Conservation (phyloP, 2,329 filamentous ascomycete species). For the Raffaelea ambrosiae region DNA sequence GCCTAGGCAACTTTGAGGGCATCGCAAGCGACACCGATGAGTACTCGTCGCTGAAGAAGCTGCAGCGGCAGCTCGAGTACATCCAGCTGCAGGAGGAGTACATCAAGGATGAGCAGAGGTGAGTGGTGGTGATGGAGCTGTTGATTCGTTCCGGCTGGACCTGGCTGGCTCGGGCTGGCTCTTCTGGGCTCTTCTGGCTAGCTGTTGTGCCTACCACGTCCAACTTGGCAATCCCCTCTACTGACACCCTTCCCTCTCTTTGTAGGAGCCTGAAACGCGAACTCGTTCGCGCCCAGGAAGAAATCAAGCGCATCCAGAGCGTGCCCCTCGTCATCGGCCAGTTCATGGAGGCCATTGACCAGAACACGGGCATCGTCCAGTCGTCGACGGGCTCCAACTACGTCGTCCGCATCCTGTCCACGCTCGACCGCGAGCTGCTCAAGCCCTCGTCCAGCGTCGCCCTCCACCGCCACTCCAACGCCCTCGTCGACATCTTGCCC, state of each 20-base stretch:
- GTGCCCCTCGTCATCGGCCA: slow-evolving; percentile 96
- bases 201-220: too few species aligned
- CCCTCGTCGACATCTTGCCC: slow-evolving; percentile 96
- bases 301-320: slow-evolving; percentile 99
- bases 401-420: slow-evolving; percentile 95
- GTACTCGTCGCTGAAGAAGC: slow-evolving; percentile 91
- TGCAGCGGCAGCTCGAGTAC: slow-evolving; percentile 95
- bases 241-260: neutral
- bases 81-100: slow-evolving; percentile 99
- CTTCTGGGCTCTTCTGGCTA: too few species aligned
- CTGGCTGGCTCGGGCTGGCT: too few species aligned
- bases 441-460: slow-evolving; percentile 98
- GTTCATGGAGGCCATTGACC: slow-evolving; percentile 99
- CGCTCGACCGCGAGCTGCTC: slow-evolving; percentile 93
- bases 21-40: slow-evolving; percentile 78
- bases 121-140: slow-evolving; percentile 16
- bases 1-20: slow-evolving; percentile 84
- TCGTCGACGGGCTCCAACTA: slow-evolving; percentile 98
- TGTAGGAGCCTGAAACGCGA: slow-evolving; percentile 87
- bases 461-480: slow-evolving; percentile 95
- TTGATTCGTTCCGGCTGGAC: too few species aligned
- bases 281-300: slow-evolving; percentile 92
- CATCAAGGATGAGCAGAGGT: slow-evolving; percentile 99
- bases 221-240: slow-evolving; percentile 1
- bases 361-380: slow-evolving; percentile 98